Percentiles rank a stretch among this genome's conserved stretches.
Evolutionary conservation across 78 protist genomes (phyloP).

Genomic region (Mantamonas sphyraenae): DNA sequence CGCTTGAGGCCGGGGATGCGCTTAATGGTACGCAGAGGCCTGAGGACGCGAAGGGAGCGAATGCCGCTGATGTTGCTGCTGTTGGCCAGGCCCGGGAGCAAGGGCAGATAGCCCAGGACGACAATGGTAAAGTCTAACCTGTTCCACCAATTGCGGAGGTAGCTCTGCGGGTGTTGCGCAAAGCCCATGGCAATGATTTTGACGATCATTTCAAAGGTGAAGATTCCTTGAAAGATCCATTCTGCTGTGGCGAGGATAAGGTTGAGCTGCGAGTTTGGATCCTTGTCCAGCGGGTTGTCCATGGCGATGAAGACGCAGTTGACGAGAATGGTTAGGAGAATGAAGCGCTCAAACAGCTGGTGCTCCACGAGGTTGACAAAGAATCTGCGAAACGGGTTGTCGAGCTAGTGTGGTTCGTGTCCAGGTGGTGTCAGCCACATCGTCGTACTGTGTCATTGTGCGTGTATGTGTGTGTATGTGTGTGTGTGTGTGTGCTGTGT

Average conservation of each 20-base stretch:
- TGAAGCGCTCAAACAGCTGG: constrained; percentile 1
- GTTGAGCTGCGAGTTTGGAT: background rate
- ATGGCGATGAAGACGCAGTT: constrained; percentile 17
- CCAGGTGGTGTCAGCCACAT: too few species aligned
- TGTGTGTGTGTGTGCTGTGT: too few species aligned
- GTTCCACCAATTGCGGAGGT: constrained; percentile 6
- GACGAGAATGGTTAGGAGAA: constrained; percentile 15
- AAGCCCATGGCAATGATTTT: background rate
- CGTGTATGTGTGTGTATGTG: too few species aligned
- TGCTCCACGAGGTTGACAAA: background rate
- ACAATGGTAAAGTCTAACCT: constrained; percentile 14
- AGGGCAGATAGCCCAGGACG: background rate
- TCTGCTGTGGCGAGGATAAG: background rate
- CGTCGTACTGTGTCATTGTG: too few species aligned
- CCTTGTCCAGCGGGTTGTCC: background rate
- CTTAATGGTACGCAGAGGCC: constrained; percentile 18
- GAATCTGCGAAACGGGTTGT: background rate
- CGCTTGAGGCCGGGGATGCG: constrained; percentile 10
- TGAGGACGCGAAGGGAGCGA: constrained; percentile 21
- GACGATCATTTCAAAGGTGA: background rate
- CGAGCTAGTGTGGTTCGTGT: too few species aligned
- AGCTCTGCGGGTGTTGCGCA: background rate
- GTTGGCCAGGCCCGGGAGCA: constrained; percentile 3
- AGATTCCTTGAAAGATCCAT: background rate
- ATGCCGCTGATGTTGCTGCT: constrained; percentile 18